Base-by-base conservation (phyloP, 2,329 filamentous ascomycete species). In the Penicillium brasilianum region DNA sequence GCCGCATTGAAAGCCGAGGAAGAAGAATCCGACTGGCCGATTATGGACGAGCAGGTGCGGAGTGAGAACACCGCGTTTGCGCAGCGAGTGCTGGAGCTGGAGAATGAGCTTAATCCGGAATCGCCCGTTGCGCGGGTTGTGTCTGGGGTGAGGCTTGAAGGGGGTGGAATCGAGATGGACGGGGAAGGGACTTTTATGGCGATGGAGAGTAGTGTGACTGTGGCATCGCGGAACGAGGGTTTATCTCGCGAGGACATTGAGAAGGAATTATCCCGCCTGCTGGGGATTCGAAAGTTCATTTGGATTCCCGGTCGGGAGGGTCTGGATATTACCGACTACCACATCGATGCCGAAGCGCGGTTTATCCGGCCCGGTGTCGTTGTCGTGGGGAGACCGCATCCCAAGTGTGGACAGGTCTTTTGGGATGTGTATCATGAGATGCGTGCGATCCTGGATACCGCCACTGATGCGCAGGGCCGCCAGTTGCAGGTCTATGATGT, bases 151-250 rank as follows among this genome's bases (percentile, higher is more conserved):
- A 58, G 67, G 3, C 53, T 72, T 0, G 74, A 77, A 57, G 74
- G 74, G 0, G 74, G 74, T 0, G 74, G 70, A 1, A 65, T 77
- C n/a, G 74, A 74, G 44, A 60, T 74, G 30, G 74, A 77, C 13
- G 74, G 74, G 0, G 68, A 76, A 25, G 74, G 74, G n/a, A 76
- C 74, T 2, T 68, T 76, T 4, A 65, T 76, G 39, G 74, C 65
- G 9, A 70, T 71, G 16, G 73, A 74, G 57, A 76, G 73, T 57
- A 74, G 70, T 30, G 73, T 77, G 50, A 39, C 72, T 7, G 73
- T 71, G 14, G 57, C 69, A 18, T 69, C 72, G 32, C 67, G 74
- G 10, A 77, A 76, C 49, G 63, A 64, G 0, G 72, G 71, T 0
- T 18, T 74, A 2, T 62, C 62, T 1, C 68, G 65, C 3, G 48